Conservation (phyloP, 768 basidiomycete genomes). For the Zangia roseola region DNA sequence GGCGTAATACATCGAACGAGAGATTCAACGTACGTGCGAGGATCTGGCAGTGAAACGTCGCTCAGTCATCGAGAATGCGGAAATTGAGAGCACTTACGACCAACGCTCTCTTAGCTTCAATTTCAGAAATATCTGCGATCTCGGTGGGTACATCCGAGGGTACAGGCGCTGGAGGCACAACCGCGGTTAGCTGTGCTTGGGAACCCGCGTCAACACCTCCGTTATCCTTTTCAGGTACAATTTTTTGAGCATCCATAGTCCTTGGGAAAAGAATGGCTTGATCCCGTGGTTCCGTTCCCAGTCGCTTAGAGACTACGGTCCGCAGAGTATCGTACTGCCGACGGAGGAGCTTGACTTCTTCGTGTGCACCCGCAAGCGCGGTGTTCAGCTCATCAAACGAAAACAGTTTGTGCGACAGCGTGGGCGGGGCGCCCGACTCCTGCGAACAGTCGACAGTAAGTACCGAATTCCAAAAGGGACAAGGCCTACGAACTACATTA, state of each 20-base stretch:
- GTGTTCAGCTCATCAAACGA: constrained; percentile 26
- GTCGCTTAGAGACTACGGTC: constrained; percentile 14
- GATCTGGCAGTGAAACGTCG: constrained; percentile 1
- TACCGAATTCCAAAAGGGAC: background rate
- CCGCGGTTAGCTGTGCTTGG: background rate
- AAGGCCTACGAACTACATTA: constrained; percentile 6
- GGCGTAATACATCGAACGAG: background rate
- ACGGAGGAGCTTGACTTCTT: constrained; percentile 27
- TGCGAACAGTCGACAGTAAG: constrained; percentile 7
- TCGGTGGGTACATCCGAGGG: constrained; percentile 8
- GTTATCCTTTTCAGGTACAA: background rate
- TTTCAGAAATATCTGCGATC: constrained; percentile 21
- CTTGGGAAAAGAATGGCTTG: background rate
- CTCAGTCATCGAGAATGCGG: background rate
- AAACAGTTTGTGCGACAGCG: constrained; percentile 11
- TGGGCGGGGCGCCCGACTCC: constrained; percentile 6
- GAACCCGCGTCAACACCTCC: background rate
- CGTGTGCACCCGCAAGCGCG: constrained; percentile 21
- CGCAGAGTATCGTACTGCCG: constrained; percentile 26
- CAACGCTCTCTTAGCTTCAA: constrained; percentile 21
- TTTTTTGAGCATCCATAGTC: background rate
- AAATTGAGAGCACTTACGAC: constrained; percentile 13
- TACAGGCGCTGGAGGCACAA: background rate
- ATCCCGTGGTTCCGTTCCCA: constrained; percentile 3
- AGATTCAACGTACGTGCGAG: constrained; percentile 16